phyloP scores from a whole-genome alignment of 495 filamentous ascomycete species.

The Hypoxylon lenormandii region DNA sequence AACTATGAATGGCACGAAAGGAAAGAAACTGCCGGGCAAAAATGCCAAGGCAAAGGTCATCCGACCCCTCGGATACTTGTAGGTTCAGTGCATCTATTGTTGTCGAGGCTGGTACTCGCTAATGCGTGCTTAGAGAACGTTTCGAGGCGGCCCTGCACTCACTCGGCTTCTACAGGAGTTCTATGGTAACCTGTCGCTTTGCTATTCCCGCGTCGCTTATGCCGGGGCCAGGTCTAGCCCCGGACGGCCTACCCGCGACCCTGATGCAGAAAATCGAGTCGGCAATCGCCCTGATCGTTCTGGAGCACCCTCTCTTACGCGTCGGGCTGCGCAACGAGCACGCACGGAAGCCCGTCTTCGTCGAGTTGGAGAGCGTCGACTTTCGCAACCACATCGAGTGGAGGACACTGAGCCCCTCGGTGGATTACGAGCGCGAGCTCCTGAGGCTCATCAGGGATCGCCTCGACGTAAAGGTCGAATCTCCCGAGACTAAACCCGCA shows the following conservation, averaged over 20 bases:
- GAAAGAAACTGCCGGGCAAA: slow-evolving; percentile 1
- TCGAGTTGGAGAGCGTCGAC: slow-evolving; percentile 44
- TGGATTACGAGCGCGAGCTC: slow-evolving; percentile 32
- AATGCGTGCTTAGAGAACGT: slow-evolving; percentile 31
- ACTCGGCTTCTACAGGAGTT: slow-evolving; percentile 51
- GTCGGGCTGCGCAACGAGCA: slow-evolving; percentile 52
- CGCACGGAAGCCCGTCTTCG: slow-evolving; percentile 46
- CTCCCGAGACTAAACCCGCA: slow-evolving; percentile 42
- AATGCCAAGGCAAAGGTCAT: slow-evolving; percentile 23
- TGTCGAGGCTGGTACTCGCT: neutral
- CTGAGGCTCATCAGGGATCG: slow-evolving; percentile 31
- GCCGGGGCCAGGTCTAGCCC: neutral
- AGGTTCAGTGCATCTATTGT: neutral
- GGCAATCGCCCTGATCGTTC: slow-evolving; percentile 51
- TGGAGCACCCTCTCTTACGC: slow-evolving; percentile 48
- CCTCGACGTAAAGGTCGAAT: slow-evolving; percentile 45
- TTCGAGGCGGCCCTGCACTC: slow-evolving; percentile 47
- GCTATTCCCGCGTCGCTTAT: slow-evolving; percentile 28
- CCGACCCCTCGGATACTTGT: slow-evolving; percentile 33
- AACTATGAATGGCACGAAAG: slow-evolving; percentile 11
- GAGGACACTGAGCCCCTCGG: slow-evolving; percentile 1
- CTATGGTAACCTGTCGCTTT: slow-evolving; percentile 53
- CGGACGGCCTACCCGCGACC: slow-evolving; percentile 4
- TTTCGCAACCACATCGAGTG: slow-evolving; percentile 50
- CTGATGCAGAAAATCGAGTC: slow-evolving; percentile 33